phyloP scores from a whole-genome alignment of 78 protist species.

The slime mould (Dictyostelium discoideum) region dicty_2.7 NC_007091.3:1749001-1749500 shows the following conservation, averaged over 20 bases:
- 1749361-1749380: not conserved
- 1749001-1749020: not conserved
- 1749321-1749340: not conserved
- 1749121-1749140: not conserved
- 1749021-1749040: not conserved
- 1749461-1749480: not conserved
- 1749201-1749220: not conserved
- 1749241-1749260: not conserved
- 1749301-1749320: not conserved
- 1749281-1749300: not conserved
- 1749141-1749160: not conserved
- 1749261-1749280: not conserved
- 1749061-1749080: not conserved
- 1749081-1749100: not conserved
- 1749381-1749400: constrained; percentile 6
- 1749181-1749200: not conserved
- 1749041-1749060: not conserved
- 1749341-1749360: not conserved
- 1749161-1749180: not conserved
- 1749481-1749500: not conserved
- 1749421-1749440: not conserved
- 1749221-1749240: not conserved
- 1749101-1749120: not conserved
- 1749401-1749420: not conserved
- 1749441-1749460: constrained; percentile 13